Evolutionary conservation across 805 yeast species (phyloP), one percentile per base, ranked within the genome.

Genomic region (Metschnikowia bowlesiae): DNA sequence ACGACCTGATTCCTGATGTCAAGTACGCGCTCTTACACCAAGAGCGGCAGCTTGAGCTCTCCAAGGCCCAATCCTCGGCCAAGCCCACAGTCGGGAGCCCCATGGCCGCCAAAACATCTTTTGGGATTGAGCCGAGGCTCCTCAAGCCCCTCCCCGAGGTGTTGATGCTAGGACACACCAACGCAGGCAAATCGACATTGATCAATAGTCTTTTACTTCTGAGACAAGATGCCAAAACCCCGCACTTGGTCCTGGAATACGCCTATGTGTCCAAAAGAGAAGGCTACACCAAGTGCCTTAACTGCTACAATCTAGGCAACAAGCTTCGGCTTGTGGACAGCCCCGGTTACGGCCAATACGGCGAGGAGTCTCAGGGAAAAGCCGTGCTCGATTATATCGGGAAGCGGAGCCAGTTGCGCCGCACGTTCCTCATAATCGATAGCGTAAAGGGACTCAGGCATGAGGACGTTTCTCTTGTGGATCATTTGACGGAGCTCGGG

Each of bases 331-430:
- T 91, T 3, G 80, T 89, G 2, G 98, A 91, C 62, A 79, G 89
- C 26, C 98, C 98, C 0, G 98, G 98, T 0, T 91, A 91, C 64
- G 98, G 98, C 2, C 76, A 68, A 37, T 81, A 76, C 53, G 90
- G 95, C 14, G 76, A 75, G 13, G 62, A 60, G 8, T 68, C 73
- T 56, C 96, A 91, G 62, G 97, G 97, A 1, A 69, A 78, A 38
- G 74, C 83, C 30, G 85, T 86, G 1, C 61, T 82, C 59, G 80
- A 82, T 34, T 90, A 89, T 60, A 64, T 91, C 7, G 67, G 69
- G 29, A 69, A 76, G 22, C 69, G 94, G 44, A 65, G 71, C 48
- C 78, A 74, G 32, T 68, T 90, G 22, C 69, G 77, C 31, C 74
- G 83, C 44, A 83, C 83, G 2, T 88, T 79, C 55, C 60, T 90